These are phyloP conservation scores for Amanita muscaria DNA, from an alignment of 768 basidiomycete genomes.

Conservation along the genomic window DNA sequence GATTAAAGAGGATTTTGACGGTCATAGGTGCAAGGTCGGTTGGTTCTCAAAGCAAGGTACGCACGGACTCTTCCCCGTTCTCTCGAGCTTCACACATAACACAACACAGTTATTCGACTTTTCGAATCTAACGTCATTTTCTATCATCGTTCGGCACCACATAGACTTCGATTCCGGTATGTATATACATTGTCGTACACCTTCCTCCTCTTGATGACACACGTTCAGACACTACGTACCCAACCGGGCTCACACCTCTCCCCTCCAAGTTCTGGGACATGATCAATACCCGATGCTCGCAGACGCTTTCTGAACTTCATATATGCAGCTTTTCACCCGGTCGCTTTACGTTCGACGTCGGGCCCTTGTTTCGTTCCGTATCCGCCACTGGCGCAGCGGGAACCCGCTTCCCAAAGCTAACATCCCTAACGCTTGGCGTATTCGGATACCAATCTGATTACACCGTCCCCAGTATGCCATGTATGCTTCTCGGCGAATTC, in stretches of 20 bases:
- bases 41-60: conserved; percentile 25
- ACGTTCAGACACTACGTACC: conserved; percentile 17
- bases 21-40: conserved; percentile 33
- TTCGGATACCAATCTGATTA: conserved; percentile 43
- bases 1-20: conserved; percentile 33
- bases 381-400: background rate
- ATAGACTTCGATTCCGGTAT: conserved; percentile 18
- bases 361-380: background rate
- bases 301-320: conserved; percentile 36
- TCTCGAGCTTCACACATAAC: background rate
- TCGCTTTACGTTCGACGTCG: conserved; percentile 30
- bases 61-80: background rate
- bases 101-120: conserved; percentile 32
- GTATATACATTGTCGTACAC: no score
- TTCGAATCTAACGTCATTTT: conserved; percentile 34
- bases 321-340: conserved; percentile 43
- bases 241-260: conserved; percentile 14
- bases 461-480: conserved; percentile 26
- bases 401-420: conserved; percentile 29
- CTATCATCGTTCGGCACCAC: conserved; percentile 38
- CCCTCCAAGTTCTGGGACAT: conserved; percentile 39
- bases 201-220: no score
- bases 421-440: conserved; percentile 38
- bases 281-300: conserved; percentile 35
- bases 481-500: conserved; percentile 25